Conservation (phyloP, 257 asterid genomes). For the Scutellaria minor region DNA sequence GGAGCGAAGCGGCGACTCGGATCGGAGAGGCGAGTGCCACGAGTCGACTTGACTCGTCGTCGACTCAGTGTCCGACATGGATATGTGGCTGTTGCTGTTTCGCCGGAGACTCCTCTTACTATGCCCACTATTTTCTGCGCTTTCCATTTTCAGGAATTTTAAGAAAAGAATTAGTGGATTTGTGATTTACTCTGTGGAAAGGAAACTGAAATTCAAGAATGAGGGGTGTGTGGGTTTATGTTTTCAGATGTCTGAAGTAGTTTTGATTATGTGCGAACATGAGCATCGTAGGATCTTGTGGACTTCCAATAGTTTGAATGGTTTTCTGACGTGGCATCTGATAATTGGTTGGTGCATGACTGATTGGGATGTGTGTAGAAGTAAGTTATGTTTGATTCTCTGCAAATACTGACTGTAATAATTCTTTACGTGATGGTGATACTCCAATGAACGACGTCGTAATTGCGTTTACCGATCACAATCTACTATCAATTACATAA, state of each 20-base stretch:
- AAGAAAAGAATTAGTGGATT: background rate
- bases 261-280: background rate
- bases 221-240: conserved; percentile 26
- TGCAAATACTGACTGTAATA: conserved; percentile 28
- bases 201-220: conserved; percentile 17
- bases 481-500: too few relatives aligned
- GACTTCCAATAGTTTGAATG: background rate
- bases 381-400: conserved; percentile 16
- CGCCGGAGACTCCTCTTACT: conserved; percentile 33
- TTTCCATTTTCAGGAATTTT: conserved; percentile 38
- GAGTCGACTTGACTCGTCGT: conserved; percentile 72
- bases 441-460: conserved; percentile 24
- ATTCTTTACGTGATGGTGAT: conserved; percentile 29
- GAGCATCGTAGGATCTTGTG: conserved; percentile 24
- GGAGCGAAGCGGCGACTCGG: conserved; percentile 63
- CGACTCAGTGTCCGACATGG: conserved; percentile 84
- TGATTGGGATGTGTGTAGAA: background rate
- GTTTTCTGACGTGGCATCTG: conserved; percentile 18
- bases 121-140: conserved; percentile 35
- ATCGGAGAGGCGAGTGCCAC: conserved; percentile 86
- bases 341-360: background rate
- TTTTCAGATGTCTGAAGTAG: background rate
- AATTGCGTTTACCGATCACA: background rate
- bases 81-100: conserved; percentile 57
- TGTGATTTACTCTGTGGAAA: background rate